These are phyloP conservation scores for Lecanicillium sp. DNA, from an alignment of 2,329 filamentous ascomycete species.

Conservation along the genomic window DNA sequence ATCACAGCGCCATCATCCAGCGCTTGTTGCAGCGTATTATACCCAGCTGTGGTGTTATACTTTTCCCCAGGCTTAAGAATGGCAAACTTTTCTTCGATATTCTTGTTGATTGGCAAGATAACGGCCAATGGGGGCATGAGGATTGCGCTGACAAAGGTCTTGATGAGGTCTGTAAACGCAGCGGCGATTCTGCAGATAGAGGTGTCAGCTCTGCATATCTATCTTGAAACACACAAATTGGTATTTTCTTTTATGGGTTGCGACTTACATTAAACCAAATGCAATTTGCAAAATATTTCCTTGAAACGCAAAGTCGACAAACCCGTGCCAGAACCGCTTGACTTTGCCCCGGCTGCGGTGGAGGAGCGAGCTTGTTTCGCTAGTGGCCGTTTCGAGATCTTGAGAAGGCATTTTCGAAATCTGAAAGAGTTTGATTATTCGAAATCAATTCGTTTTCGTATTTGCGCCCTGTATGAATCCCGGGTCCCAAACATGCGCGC, in stretches of 20 bases:
- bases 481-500: neutral
- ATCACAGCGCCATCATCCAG: constrained; percentile 64
- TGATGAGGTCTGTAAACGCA: constrained; percentile 63
- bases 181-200: constrained; percentile 50
- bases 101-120: constrained; percentile 59
- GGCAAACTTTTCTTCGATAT: constrained; percentile 68
- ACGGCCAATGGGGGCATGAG: constrained; percentile 62
- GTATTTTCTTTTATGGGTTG: too few relatives aligned
- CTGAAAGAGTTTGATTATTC: too few relatives aligned
- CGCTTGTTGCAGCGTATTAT: constrained; percentile 63
- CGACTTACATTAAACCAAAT: constrained; percentile 65
- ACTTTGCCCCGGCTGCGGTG: constrained; percentile 38
- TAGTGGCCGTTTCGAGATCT: constrained; percentile 23
- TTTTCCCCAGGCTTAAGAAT: constrained; percentile 51
- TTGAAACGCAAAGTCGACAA: constrained; percentile 64
- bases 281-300: constrained; percentile 71
- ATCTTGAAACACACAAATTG: neutral
- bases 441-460: too few relatives aligned
- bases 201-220: neutral
- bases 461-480: too few relatives aligned
- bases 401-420: constrained; percentile 23
- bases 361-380: constrained; percentile 31
- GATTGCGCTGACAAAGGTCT: constrained; percentile 63
- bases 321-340: constrained; percentile 49
- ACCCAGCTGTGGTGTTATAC: constrained; percentile 43